Evolutionary conservation across 768 basidiomycete genomes (phyloP).

Genomic region (Butyriboletus loyo): DNA sequence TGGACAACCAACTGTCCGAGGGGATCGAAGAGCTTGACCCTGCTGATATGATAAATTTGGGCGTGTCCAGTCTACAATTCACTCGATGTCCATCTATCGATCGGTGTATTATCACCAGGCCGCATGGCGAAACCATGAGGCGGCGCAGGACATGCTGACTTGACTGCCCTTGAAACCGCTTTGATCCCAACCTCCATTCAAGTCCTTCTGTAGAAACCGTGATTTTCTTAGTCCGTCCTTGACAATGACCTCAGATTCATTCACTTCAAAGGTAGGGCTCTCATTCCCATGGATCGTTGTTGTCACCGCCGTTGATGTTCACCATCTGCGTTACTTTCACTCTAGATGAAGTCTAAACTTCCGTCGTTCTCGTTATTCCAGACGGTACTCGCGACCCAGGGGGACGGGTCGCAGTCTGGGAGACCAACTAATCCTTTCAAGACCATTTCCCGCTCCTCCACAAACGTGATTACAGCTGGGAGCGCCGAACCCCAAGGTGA

Average conservation of each 20-base stretch:
- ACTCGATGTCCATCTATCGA: slow-evolving; percentile 6
- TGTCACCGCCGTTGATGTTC: background rate
- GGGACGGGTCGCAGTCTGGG: background rate
- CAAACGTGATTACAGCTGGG: background rate
- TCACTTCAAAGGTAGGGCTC: slow-evolving; percentile 9
- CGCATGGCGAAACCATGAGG: slow-evolving; percentile 29
- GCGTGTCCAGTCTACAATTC: background rate
- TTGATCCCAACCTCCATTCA: slow-evolving; percentile 3
- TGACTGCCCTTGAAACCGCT: slow-evolving; percentile 1
- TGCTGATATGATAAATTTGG: slow-evolving; percentile 1
- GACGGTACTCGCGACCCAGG: background rate
- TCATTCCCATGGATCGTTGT: background rate
- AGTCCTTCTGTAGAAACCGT: slow-evolving; percentile 4
- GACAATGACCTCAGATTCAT: slow-evolving; percentile 9
- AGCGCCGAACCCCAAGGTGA: background rate
- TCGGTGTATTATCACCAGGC: slow-evolving; percentile 2
- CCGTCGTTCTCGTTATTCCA: background rate
- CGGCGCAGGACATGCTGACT: slow-evolving; percentile 15
- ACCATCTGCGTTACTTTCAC: background rate
- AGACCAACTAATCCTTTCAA: background rate
- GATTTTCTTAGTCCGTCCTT: background rate
- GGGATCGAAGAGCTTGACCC: slow-evolving; percentile 4
- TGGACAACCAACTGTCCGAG: slow-evolving; percentile 7
- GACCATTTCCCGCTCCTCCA: background rate
- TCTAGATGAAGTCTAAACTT: slow-evolving; percentile 4